Evolutionary conservation across 2,329 filamentous ascomycete genomes (phyloP).

Genomic region (Beauveria rudraprayagi): DNA sequence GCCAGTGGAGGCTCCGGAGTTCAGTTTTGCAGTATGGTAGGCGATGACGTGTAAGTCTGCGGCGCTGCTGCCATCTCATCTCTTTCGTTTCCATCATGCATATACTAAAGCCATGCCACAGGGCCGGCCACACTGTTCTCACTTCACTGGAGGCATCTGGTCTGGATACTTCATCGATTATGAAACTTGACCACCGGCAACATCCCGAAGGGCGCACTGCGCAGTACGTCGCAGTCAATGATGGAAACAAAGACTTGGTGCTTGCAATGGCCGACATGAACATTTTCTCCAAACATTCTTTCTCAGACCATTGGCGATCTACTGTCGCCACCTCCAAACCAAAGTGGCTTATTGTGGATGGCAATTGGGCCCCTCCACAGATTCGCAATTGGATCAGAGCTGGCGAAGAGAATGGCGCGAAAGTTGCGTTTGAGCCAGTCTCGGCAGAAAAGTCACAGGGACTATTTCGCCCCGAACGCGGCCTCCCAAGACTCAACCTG

Average conservation of each 20-base stretch:
- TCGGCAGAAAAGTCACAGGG: conserved; percentile 69
- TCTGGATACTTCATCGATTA: conserved; percentile 57
- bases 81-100: conserved; percentile 1
- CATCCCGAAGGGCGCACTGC: conserved; percentile 60
- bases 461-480: conserved; percentile 47
- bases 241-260: conserved; percentile 72
- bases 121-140: conserved; percentile 66
- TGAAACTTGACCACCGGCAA: conserved; percentile 41
- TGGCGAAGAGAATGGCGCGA: conserved; percentile 46
- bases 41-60: conserved; percentile 58
- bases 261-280: conserved; percentile 94
- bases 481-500: conserved; percentile 33
- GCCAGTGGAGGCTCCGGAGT: conserved; percentile 53
- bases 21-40: conserved; percentile 71
- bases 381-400: conserved; percentile 61
- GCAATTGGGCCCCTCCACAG: conserved; percentile 66
- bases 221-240: conserved; percentile 88
- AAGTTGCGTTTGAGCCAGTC: conserved; percentile 81
- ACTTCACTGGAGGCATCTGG: conserved; percentile 55
- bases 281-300: conserved; percentile 57
- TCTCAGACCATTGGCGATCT: conserved; percentile 51
- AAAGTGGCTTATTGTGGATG: conserved; percentile 78
- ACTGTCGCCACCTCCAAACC: conserved; percentile 49
- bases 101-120: conserved; percentile 20
- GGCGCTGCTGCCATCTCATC: not conserved